Base-by-base conservation (phyloP, 2,329 filamentous ascomycete genomes). In the Periglandula ipomoeae region DNA sequence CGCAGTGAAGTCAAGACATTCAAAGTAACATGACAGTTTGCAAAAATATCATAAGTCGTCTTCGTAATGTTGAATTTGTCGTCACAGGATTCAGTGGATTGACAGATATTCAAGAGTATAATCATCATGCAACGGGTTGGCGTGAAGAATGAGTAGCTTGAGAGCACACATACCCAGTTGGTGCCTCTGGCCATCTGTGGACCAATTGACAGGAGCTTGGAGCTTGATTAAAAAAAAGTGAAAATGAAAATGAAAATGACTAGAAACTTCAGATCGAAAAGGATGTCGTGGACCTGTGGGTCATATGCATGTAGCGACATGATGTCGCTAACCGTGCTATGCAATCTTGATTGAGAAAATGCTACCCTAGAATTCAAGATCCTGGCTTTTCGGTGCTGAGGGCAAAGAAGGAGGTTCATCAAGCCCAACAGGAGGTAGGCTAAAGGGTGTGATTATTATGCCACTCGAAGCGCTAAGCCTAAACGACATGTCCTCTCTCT, bases 401-500 rank as follows among this genome's bases (percentile, higher is more conserved):
- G 27, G 13, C 19, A 22, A 7, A 4, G 35, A 10, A 13, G 24
- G 13, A 39, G 39, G 38, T 20, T 47, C 50, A 41, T 44, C 38
- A 20, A 44, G 23, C 8, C 42, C 50, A 15, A 51, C 43, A 23
- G 93, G 93, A 23, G 93, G 93, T 39, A 98, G 72, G 62, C 86
- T 93, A 66, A 89, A 96, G 0, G 89, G 89, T 58, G 84, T 87
- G 54, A 98, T 89, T 35, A 88, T 78, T 56, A 98, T 81, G 46
- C 88, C 90, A 58, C 79, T 83, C 3, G 79, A 77, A 58, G 88
- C 76, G 64, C 89, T 95, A 46, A 98, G 69, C 52, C 83, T 90
- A 65, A 98, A 98, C 4, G 89, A 89, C 66, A 95, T 78, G 66
- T 96, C 89, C 60, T 95, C 87, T 22, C 87, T 82, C 47, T 84